These are phyloP conservation scores for Phellopilus nigrolimitatus DNA, from an alignment of 1,284 basidiomycete species.

Conservation along the genomic window DNA sequence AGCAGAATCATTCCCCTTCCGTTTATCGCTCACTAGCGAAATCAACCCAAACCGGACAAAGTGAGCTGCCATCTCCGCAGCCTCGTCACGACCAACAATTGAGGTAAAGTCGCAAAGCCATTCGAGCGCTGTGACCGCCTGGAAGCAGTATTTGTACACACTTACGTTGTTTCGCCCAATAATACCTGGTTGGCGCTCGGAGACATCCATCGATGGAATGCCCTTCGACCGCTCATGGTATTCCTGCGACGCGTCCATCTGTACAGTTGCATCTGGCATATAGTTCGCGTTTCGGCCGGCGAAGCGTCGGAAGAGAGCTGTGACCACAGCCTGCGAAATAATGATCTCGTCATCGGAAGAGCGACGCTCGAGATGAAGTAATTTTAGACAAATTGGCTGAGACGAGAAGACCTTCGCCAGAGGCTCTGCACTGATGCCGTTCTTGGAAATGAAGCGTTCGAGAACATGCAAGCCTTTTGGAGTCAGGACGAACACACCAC, in stretches of 20 bases:
- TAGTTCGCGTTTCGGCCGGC: constrained; percentile 85
- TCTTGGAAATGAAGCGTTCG: constrained; percentile 98
- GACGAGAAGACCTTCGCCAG: constrained; percentile 86
- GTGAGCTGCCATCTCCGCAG: constrained; percentile 94
- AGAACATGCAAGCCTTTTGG: constrained; percentile 98
- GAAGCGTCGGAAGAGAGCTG: constrained; percentile 93
- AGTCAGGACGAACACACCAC: constrained; percentile 93
- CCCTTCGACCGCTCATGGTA: constrained; percentile 79
- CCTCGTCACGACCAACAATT: constrained; percentile 93
- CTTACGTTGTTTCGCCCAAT: constrained; percentile 41
- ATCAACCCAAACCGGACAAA: constrained; percentile 96
- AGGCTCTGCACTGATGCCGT: constrained; percentile 95
- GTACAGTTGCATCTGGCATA: constrained; percentile 40
- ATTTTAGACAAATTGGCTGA: constrained; percentile 97
- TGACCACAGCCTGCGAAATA: constrained; percentile 89
- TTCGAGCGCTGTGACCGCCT: constrained; percentile 83
- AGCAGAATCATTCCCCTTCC: constrained; percentile 83
- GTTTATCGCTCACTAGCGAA: constrained; percentile 79
- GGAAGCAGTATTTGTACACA: constrained; percentile 77
- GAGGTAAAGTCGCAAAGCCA: constrained; percentile 99
- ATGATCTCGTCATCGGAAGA: constrained; percentile 96
- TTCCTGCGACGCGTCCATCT: constrained; percentile 63
- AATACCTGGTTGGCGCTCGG: constrained; percentile 54
- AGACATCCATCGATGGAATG: constrained; percentile 64
- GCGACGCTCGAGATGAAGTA: constrained; percentile 93